Base-by-base conservation (phyloP, 2,329 filamentous ascomycete species). In the Nothophaeocryptopus gaeumannii region DNA sequence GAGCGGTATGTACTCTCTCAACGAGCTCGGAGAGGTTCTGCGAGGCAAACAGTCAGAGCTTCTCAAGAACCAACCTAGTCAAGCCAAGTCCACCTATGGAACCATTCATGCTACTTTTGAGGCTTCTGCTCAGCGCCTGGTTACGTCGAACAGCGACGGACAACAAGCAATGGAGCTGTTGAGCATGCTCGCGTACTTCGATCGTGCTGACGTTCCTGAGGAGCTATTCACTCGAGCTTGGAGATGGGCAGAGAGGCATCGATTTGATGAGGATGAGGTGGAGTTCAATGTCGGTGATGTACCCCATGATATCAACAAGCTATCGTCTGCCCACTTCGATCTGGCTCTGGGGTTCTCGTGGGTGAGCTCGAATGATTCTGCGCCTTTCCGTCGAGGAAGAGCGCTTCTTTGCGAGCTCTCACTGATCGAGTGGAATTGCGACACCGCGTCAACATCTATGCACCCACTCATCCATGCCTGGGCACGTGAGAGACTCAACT, bases 401-500 rank as follows among this genome's bases (percentile, higher is more conserved):
- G 26, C 14, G 14, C 33, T 16, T 30, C 26, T 45, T 12, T 7
- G n/a, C 34, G 33, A 45, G n/a, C 35, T 45, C 5, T 37, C 43
- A 3, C 13, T 45, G 33, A 38, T 45, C 16, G 14, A 13, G 9
- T 45, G 42, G 42, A 29, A n/a, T 7, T 32, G 10, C 2, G 34
- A 45, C 13, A 15, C 32, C 12, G 2, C 13, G 11, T 16, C 33
- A 9, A 38, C 29, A 3, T 30, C 43, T 31, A 45, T 45, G 16
- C 43, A 45, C 38, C 43, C 43, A 16, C 11, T 45, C 8, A 8
- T 39, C 12, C 43, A 45, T 31, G n/a, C 43, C n/a, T 45, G 43
- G 43, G 43, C 43, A 14, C 37, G 43, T n/a, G 29, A 38, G 30
- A 34, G 43, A 12, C 43, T 45, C 11, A n/a, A 3, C 2, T 9